Conservation (phyloP, 2,329 filamentous ascomycete genomes). For the Arthrobotrys musiformis region DNA sequence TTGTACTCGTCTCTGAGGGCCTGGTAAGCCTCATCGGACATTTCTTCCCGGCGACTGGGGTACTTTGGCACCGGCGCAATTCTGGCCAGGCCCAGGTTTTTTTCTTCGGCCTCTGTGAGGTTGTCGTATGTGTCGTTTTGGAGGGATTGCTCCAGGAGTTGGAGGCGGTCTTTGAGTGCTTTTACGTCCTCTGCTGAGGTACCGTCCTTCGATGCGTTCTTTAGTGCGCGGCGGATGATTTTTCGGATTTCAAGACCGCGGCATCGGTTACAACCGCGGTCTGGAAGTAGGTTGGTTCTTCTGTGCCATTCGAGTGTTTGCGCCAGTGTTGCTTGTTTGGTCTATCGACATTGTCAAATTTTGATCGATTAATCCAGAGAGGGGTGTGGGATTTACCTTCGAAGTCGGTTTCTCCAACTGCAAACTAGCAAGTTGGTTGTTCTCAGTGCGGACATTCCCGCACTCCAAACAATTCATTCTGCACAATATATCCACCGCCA, state of each 20-base stretch:
- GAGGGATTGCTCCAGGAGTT: background rate
- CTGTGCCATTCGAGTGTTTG: background rate
- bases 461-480: constrained; percentile 25
- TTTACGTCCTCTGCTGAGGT: background rate
- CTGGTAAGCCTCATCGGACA: background rate
- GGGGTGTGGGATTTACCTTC: background rate
- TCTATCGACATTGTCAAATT: background rate
- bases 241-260: constrained; percentile 8
- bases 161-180: background rate
- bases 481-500: background rate
- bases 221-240: constrained; percentile 11
- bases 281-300: too few relatives aligned
- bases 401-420: background rate
- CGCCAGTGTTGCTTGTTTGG: background rate
- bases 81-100: background rate
- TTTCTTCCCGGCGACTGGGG: background rate
- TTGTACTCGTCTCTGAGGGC: background rate
- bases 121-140: background rate
- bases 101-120: background rate
- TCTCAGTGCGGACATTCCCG: background rate
- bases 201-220: background rate
- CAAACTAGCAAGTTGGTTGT: background rate
- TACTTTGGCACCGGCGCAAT: background rate
- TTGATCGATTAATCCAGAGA: background rate
- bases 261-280: constrained; percentile 17